Percentiles rank a stretch among this genome's conserved stretches.
Evolutionary conservation across 441 rosid genomes (phyloP).

Genomic region (Theobroma grandiflorum): DNA sequence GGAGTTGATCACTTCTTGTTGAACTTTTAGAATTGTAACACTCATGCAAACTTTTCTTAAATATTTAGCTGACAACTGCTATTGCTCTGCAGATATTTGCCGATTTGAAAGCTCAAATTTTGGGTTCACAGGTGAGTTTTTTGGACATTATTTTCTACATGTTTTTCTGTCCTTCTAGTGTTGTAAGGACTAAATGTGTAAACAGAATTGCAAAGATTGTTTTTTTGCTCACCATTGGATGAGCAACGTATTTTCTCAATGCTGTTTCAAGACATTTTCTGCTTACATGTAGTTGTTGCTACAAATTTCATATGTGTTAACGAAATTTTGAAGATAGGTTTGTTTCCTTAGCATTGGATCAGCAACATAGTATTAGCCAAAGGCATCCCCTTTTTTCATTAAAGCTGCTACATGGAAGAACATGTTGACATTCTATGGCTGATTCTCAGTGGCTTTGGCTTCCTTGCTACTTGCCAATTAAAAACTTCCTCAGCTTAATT

Average conservation of each 20-base stretch:
- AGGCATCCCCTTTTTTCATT: neutral
- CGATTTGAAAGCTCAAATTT: slow-evolving; percentile 86
- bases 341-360: neutral
- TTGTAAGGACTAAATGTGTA: neutral
- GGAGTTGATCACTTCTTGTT: neutral
- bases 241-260: neutral
- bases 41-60: neutral
- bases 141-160: neutral
- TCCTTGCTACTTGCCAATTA: neutral
- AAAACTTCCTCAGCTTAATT: neutral
- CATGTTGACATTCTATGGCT: neutral
- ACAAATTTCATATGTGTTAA: neutral
- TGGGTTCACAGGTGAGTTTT: slow-evolving; percentile 77
- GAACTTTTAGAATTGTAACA: neutral
- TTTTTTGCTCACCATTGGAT: slow-evolving; percentile 9
- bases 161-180: neutral
- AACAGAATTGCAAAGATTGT: neutral
- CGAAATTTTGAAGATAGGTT: neutral
- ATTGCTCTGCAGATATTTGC: slow-evolving; percentile 74
- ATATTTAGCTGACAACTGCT: slow-evolving; percentile 11
- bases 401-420: neutral
- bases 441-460: neutral
- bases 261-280: neutral
- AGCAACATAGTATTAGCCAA: neutral
- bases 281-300: neutral